Evolutionary conservation across 2,329 filamentous ascomycete species (phyloP), one percentile per base, ranked within the genome.

Genomic region (Aspergillus glaucus): DNA sequence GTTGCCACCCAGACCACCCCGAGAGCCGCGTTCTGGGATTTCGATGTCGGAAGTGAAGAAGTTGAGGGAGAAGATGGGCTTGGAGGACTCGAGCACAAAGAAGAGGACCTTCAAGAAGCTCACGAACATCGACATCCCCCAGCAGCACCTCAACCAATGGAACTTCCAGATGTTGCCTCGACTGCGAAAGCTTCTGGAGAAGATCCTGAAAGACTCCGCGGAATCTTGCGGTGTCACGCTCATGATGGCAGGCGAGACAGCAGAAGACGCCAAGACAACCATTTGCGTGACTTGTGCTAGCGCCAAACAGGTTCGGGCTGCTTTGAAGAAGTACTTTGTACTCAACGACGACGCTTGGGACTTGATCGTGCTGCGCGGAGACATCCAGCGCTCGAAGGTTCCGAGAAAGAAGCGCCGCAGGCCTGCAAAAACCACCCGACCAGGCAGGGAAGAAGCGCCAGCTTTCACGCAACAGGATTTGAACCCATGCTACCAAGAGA

Each of bases 401-500:
- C 69, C 68, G 12, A 66, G 66, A 43, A 69, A 66, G 48, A 71
- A 67, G 53, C 65, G 68, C 41, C 67, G 64, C 54, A 66, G 61
- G 52, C 67, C 68, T 2, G 64, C 66, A 17, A 64, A 62, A 43
- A 56, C 64, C 14, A 56, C 64, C 15, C 59, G 59, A 4, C 58
- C 60, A 3, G 55, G 54, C 19, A 58, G 57, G 24, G 53, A 60
- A 6, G 59, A 62, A 26, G 55, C 59, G 36, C 58, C 58, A 15
- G 57, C 60, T 4, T 61, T 62, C 49, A 51, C 56, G 21, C 62
- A 62, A 42, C 55, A 61, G 28, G 61, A 70, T 45, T 55, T 69
- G 57, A 95, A 94, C 60, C 82, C 83, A 1, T 83, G 82, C 50
- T 92, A 88, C 62, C 91, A 97, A 66, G 76, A 84, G 58, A 79